Base-by-base conservation (phyloP, 495 filamentous ascomycete species). In the Parachaetomium inaequale region DNA sequence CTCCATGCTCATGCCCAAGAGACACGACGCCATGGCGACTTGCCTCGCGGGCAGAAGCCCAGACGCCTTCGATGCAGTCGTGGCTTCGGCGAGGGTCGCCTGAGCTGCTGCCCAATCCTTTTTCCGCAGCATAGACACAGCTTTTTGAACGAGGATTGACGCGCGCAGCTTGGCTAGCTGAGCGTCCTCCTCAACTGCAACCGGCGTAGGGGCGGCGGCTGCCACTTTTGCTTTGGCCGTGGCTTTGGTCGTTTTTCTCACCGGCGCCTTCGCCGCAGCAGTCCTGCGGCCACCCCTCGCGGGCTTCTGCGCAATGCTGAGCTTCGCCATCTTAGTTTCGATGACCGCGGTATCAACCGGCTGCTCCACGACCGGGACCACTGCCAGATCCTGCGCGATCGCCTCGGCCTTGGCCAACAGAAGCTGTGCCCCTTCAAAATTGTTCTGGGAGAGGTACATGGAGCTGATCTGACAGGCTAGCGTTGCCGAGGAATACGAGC, bases 141-240 rank as follows among this genome's bases (percentile, higher is more conserved):
- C 88, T 68, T 87, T 88, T 47, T 85, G 84, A 7, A 84, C 81
- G 15, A 91, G 73, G 21, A 94, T 77, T 11, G 83, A 79, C 25
- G 82, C 84, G 61, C 82, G 82, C 23, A 91, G 68, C 40, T 81
- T 81, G 17, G 82, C 66, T 10, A 92, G 68, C 52, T 82, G 78
- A 8, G 78, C 75, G 34, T 90, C 84, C 28, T 81, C 76, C 7
- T 66, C 62, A 14, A 69, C 55, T 5, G 55, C 65, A 28, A 66
- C 40, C 12, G 61, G 57, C 52, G 58, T 55, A 21, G 64, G 55
- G n/a, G 47, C 29, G n/a, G 59, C 31, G n/a, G 75, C 57, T 28
- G 69, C 42, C n/a, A 74, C 64, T 21, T 75, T 69, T 17, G 58
- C 38, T 21, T 62, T 68, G 14, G 67, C 62, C 12, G 59, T 5